A percentile compares a stretch with the other conserved stretches of the same genome.
These are phyloP conservation scores for Elaeis oleifera DNA, from an alignment of 202 grass and related monocot genomes.

Conservation along the genomic window DNA sequence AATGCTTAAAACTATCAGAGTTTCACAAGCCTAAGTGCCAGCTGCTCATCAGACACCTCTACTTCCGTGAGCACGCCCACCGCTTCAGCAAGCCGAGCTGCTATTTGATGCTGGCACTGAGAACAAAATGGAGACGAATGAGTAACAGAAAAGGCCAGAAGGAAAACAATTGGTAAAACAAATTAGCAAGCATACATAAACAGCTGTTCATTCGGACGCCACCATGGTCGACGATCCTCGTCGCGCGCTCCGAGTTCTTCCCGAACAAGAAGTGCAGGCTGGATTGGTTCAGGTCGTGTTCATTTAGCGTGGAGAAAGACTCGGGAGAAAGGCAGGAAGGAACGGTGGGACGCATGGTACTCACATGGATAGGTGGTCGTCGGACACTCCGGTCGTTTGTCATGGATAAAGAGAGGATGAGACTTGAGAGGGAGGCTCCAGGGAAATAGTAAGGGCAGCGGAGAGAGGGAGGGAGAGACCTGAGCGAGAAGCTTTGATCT, in stretches of 20 bases:
- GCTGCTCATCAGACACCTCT: constrained; percentile 63
- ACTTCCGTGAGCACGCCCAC: constrained; percentile 43
- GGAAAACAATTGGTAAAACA: constrained; percentile 2
- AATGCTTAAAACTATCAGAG: constrained; percentile 26
- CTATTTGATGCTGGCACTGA: constrained; percentile 92
- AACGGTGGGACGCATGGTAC: neutral
- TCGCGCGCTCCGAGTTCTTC: constrained; percentile 86
- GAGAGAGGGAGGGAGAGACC: constrained; percentile 5
- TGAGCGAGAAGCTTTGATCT: constrained; percentile 51
- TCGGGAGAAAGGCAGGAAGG: neutral
- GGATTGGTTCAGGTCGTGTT: neutral
- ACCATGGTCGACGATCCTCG: constrained; percentile 78
- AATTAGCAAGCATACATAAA: constrained; percentile 33
- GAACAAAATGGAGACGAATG: constrained; percentile 8
- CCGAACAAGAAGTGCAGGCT: constrained; percentile 75
- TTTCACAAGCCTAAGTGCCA: constrained; percentile 69
- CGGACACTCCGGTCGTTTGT: constrained; percentile 28
- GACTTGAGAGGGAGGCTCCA: neutral
- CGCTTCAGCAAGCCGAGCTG: constrained; percentile 76
- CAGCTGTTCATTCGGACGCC: constrained; percentile 68
- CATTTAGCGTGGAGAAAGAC: neutral
- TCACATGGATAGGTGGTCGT: constrained; percentile 79
- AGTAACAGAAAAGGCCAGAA: neutral
- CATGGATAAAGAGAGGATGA: neutral
- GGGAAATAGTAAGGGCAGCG: neutral